phyloP scores from a whole-genome alignment of 306 rosid genomes.

The Carpinus fangiana region DNA sequence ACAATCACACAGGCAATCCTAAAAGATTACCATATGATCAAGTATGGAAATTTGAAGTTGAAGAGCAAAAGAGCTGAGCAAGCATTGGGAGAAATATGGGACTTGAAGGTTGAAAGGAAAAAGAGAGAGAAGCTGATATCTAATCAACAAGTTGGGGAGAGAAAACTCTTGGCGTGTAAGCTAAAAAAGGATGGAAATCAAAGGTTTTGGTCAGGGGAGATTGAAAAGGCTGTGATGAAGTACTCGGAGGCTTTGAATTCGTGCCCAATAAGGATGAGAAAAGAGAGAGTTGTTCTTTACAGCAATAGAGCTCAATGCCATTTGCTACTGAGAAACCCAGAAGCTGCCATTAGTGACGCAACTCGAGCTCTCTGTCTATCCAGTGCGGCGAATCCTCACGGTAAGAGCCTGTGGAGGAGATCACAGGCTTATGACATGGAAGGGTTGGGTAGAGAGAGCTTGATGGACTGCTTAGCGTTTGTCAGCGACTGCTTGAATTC shows the following conservation, averaged over 20 bases:
- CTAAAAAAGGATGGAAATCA: conserved; percentile 53
- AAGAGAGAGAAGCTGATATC: conserved; percentile 54
- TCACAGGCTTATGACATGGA: conserved; percentile 67
- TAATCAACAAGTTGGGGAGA: conserved; percentile 48
- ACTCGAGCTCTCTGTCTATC: conserved; percentile 64
- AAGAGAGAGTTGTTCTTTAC: conserved; percentile 62
- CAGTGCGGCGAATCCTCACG: conserved; percentile 40
- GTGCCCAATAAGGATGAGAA: conserved; percentile 39
- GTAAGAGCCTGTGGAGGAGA: conserved; percentile 75
- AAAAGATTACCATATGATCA: conserved; percentile 65
- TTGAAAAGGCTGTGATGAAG: conserved; percentile 48
- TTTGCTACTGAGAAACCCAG: conserved; percentile 48
- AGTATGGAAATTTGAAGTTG: conserved; percentile 48
- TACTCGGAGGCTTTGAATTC: conserved; percentile 59
- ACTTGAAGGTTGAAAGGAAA: conserved; percentile 62
- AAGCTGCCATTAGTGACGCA: conserved; percentile 59
- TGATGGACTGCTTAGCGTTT: conserved; percentile 62
- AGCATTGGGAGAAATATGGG: conserved; percentile 57
- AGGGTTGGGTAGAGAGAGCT: conserved; percentile 56
- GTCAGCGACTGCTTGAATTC: conserved; percentile 32
- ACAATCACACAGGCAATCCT: conserved; percentile 44
- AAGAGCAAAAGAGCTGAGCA: conserved; percentile 42
- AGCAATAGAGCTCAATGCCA: conserved; percentile 75
- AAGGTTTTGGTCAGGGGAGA: conserved; percentile 44
- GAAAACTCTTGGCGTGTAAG: conserved; percentile 27